phyloP scores from a whole-genome alignment of 2,329 filamentous ascomycete genomes.

The Mollisia scopiformis region DNA sequence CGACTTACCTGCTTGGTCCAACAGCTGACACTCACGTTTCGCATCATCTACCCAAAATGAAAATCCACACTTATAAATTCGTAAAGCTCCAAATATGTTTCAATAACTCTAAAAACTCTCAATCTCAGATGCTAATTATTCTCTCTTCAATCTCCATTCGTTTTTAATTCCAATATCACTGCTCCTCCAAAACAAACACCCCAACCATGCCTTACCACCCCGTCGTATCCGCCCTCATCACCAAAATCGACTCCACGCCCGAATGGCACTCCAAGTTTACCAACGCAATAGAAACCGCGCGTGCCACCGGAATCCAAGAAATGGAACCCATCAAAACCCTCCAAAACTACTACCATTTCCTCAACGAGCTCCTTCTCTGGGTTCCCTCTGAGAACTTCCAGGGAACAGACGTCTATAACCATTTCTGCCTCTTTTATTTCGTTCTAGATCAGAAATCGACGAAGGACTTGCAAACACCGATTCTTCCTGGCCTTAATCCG shows the following conservation, averaged over 20 bases:
- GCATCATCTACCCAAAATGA: too few species aligned
- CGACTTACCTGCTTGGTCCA: too few species aligned
- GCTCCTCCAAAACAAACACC: not conserved
- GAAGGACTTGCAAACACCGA: constrained; percentile 30
- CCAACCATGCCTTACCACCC: not conserved
- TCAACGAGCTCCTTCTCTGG: constrained; percentile 40
- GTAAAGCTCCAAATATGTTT: too few species aligned
- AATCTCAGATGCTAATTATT: too few species aligned
- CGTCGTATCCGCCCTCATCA: not conserved
- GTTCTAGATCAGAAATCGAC: constrained; percentile 41
- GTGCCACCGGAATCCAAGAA: constrained; percentile 2
- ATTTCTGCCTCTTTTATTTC: constrained; percentile 45
- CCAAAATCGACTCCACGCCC: not conserved
- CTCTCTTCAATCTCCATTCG: too few species aligned
- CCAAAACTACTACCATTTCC: constrained; percentile 3
- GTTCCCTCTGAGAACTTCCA: constrained; percentile 39
- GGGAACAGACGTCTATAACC: constrained; percentile 41
- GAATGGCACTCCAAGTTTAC: not conserved
- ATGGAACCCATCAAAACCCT: constrained; percentile 6
- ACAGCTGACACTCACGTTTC: too few species aligned
- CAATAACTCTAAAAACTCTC: too few species aligned
- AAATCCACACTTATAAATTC: too few species aligned
- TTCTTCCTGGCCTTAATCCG: constrained; percentile 35
- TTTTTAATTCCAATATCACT: not conserved
- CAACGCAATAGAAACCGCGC: not conserved